phyloP scores from a whole-genome alignment of 163 green algal species.

The Chlorella variabilis region DNA sequence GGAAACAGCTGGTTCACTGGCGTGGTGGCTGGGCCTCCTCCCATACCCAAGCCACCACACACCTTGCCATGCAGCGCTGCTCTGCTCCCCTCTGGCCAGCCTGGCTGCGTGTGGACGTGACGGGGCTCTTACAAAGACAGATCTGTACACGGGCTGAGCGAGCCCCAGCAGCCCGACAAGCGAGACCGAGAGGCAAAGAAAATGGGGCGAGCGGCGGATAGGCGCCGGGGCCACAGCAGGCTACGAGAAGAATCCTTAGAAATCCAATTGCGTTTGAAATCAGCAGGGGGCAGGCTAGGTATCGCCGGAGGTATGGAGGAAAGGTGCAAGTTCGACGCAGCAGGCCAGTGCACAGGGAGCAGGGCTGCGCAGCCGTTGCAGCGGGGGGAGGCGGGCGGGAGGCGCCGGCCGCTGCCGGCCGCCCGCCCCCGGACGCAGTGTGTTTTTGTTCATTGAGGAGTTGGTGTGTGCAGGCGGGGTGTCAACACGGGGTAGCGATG shows the following conservation, averaged over 20 bases:
- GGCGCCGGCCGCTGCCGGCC: background rate
- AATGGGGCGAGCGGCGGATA: background rate
- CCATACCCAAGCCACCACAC: too few relatives aligned
- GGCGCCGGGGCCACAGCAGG: background rate
- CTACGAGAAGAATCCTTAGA: constrained; percentile 15
- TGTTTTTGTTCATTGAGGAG: background rate
- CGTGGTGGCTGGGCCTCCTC: too few relatives aligned
- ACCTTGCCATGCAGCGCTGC: too few relatives aligned
- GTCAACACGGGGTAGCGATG: background rate
- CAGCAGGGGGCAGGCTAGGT: constrained; percentile 9
- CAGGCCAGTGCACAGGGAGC: background rate
- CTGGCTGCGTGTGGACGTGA: too few relatives aligned
- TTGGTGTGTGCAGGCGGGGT: too few relatives aligned
- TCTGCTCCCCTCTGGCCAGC: too few relatives aligned
- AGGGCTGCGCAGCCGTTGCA: constrained; percentile 4
- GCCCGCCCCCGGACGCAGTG: too few relatives aligned
- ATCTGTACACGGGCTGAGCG: constrained; percentile 2
- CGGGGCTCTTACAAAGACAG: constrained; percentile 9
- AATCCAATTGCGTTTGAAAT: constrained; percentile 30
- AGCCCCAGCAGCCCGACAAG: background rate
- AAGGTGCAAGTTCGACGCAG: constrained; percentile 12
- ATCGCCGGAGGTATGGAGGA: constrained; percentile 4
- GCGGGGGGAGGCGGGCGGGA: background rate
- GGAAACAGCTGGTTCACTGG: too few relatives aligned
- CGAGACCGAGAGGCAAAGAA: background rate